Evolutionary conservation across 2,329 filamentous ascomycete species (phyloP), one percentile per base, ranked within the genome.

Genomic region (Diaporthe eres): DNA sequence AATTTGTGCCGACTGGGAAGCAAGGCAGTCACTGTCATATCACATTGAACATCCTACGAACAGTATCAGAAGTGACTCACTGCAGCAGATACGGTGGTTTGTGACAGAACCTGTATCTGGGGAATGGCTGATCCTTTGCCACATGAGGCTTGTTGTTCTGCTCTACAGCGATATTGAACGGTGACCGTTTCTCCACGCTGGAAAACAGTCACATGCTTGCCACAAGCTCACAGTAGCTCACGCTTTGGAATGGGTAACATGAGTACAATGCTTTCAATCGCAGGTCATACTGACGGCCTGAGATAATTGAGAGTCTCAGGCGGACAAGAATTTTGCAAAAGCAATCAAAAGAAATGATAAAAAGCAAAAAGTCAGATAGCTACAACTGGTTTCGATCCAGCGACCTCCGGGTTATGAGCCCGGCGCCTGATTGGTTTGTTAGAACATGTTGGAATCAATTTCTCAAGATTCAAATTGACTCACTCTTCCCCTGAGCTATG

Each of bases 361-460:
- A 73, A 71, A 42, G 2, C 7, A 75, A 71, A 71, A 12, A 49
- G 9, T n/a, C 9, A 12, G 17, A 22, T 77, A 77, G 75, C 75
- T 77, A 72, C 73, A 71, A 72, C 71, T 75, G 75, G 75, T 77
- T 77, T 77, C 75, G 75, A 77, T 77, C 75, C 75, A 75, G 71
- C 73, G 75, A 72, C 75, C 75, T 77, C 75, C 75, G 75, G 75
- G 75, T 77, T 77, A 77, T 77, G 75, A 77, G 75, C 75, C 75
- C 75, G 75, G 75, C 75, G 75, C 74, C 72, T 74, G 31, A 31
- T 34, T 47, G 17, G 2, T 8, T 39, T 58, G 61, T 74, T 60
- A 74, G 72, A 47, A 51, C 7, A 39, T 51, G 51, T 34, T 19
- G 51, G 17, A 13, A 31, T 19, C 19, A 25, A 58, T 44, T 65